Evolutionary conservation across 768 basidiomycete species (phyloP).

Genomic region (Pisolithus sp.): DNA sequence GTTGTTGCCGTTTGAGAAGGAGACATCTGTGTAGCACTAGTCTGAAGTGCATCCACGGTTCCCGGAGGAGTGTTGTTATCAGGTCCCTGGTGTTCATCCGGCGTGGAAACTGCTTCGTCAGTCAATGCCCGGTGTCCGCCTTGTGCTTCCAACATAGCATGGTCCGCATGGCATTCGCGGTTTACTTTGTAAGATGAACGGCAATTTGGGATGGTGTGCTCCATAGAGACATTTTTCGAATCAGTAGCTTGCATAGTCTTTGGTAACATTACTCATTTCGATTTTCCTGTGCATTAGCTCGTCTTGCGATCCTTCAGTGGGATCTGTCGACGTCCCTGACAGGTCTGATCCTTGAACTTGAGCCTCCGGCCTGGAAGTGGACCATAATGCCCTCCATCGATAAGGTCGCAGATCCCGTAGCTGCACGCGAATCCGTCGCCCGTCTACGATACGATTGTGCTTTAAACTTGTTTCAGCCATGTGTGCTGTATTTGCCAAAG

Average conservation of each 20-base stretch:
- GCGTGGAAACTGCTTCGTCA: not conserved
- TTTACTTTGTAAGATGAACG: conserved; percentile 14
- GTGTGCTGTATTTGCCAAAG: not conserved
- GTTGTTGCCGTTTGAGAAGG: conserved; percentile 14
- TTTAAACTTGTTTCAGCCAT: conserved; percentile 21
- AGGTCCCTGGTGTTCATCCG: conserved; percentile 16
- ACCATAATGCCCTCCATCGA: conserved; percentile 35
- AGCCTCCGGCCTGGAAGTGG: conserved; percentile 36
- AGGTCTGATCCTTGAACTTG: conserved; percentile 5
- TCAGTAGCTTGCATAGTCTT: conserved; percentile 9
- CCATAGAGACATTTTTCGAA: conserved; percentile 4
- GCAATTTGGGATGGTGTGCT: conserved; percentile 1
- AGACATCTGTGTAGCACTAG: conserved; percentile 21
- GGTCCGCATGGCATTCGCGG: not conserved
- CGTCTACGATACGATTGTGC: conserved; percentile 66
- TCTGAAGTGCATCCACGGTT: conserved; percentile 2
- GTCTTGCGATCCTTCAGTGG: conserved; percentile 6
- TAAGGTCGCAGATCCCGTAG: conserved; percentile 60
- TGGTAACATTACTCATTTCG: conserved; percentile 4
- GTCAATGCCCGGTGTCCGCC: not conserved
- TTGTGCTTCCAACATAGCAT: not conserved
- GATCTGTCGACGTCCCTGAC: conserved; percentile 14
- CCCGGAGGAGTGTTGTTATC: conserved; percentile 7
- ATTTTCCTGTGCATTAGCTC: conserved; percentile 9
- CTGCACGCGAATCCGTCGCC: conserved; percentile 70